phyloP scores from a whole-genome alignment of 805 yeast species.

The Starmera quercuum region DNA sequence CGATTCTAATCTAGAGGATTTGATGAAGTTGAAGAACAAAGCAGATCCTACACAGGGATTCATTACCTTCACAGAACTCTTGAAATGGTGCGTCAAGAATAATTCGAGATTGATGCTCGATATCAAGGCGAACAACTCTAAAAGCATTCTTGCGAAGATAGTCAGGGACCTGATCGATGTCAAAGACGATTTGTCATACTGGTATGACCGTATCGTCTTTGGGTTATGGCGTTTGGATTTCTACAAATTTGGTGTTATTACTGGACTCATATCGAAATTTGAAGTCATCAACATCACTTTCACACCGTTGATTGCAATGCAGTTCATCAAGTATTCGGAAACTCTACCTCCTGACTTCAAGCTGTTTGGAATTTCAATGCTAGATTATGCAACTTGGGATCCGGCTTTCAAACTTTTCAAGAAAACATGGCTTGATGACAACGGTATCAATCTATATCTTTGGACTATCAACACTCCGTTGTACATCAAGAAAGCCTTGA shows the following conservation, averaged over 20 bases:
- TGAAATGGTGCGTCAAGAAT: conserved; percentile 26
- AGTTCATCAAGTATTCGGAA: conserved; percentile 28
- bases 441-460: conserved; percentile 30
- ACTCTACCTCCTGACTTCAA: conserved; percentile 33
- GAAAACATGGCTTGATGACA: conserved; percentile 22
- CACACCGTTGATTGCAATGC: conserved; percentile 24
- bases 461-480: conserved; percentile 45
- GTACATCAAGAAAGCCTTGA: conserved; percentile 28
- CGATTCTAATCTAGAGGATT: conserved; percentile 25
- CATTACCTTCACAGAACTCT: conserved; percentile 33
- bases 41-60: conserved; percentile 27
- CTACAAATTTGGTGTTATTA: conserved; percentile 31
- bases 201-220: conserved; percentile 39
- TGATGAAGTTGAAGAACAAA: conserved; percentile 27
- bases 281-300: conserved; percentile 27
- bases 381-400: conserved; percentile 38
- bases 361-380: conserved; percentile 48
- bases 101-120: conserved; percentile 37
- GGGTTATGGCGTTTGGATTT: conserved; percentile 49
- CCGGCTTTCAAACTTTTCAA: conserved; percentile 21
- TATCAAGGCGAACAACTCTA: conserved; percentile 40
- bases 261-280: conserved; percentile 29
- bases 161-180: conserved; percentile 27
- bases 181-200: conserved; percentile 30
- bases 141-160: conserved; percentile 32